Evolutionary conservation across 2,329 filamentous ascomycete species (phyloP).

Genomic region (Apiospora kogelbergensis): DNA sequence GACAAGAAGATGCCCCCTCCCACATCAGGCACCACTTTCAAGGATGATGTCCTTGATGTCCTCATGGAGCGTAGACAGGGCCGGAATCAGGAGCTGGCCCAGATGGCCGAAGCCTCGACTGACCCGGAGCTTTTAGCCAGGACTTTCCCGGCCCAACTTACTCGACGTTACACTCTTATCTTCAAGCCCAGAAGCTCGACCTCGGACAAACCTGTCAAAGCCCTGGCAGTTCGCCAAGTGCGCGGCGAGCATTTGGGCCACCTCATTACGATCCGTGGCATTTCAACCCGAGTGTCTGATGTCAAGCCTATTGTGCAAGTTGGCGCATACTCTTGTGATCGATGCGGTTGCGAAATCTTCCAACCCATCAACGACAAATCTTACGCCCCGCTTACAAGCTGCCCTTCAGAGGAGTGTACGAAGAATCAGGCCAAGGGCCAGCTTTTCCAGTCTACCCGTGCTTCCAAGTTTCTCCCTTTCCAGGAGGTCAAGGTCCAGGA

Average conservation of each 20-base stretch:
- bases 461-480: slow-evolving; percentile 95
- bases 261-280: slow-evolving; percentile 91
- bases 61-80: slow-evolving; percentile 89
- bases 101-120: slow-evolving; percentile 63
- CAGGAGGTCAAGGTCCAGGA: slow-evolving; percentile 99
- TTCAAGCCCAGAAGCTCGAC: slow-evolving; percentile 88
- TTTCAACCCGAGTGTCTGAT: slow-evolving; percentile 92
- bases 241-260: slow-evolving; percentile 89
- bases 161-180: slow-evolving; percentile 89
- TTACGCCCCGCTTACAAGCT: slow-evolving; percentile 82
- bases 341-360: slow-evolving; percentile 96
- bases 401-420: slow-evolving; percentile 86
- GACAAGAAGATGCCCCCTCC: slow-evolving; percentile 83
- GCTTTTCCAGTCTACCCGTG: slow-evolving; percentile 89
- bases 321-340: slow-evolving; percentile 96
- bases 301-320: slow-evolving; percentile 98
- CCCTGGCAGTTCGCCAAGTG: slow-evolving; percentile 88
- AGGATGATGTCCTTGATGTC: slow-evolving; percentile 95
- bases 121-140: slow-evolving; percentile 68
- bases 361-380: slow-evolving; percentile 91
- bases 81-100: slow-evolving; percentile 75
- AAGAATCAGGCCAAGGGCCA: slow-evolving; percentile 91
- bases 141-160: slow-evolving; percentile 88
- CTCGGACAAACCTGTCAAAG: slow-evolving; percentile 60
- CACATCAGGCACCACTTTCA: slow-evolving; percentile 82